These are phyloP conservation scores for Fraxinus albicans DNA, from an alignment of 305 asterid genomes.

Conservation along the genomic window DNA sequence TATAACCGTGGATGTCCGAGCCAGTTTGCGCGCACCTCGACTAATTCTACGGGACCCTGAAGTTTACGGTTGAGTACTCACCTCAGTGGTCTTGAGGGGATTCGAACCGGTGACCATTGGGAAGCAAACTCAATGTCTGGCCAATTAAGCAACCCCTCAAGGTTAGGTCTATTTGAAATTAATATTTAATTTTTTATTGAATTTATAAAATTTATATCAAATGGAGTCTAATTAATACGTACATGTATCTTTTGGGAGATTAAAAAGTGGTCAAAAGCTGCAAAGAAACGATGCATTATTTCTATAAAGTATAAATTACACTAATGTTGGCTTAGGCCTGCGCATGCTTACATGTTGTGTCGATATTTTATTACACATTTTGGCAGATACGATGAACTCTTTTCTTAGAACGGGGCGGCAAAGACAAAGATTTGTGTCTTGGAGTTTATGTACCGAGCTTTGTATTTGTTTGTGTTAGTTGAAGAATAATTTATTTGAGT, in stretches of 20 bases:
- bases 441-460: constrained; percentile 40
- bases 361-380: constrained; percentile 20
- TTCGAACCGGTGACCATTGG: too few relatives aligned
- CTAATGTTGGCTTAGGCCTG: constrained; percentile 45
- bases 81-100: too few relatives aligned
- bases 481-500: constrained; percentile 6
- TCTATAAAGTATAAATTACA: not conserved
- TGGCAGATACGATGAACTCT: constrained; percentile 36
- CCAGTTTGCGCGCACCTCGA: too few relatives aligned
- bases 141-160: too few relatives aligned
- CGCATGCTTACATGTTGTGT: constrained; percentile 32
- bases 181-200: not conserved
- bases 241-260: constrained; percentile 25
- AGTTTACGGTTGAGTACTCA: too few relatives aligned
- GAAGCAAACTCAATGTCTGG: too few relatives aligned
- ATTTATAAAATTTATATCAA: not conserved
- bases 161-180: too few relatives aligned
- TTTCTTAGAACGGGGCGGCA: constrained; percentile 61
- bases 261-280: constrained; percentile 42
- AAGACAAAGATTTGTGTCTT: constrained; percentile 39
- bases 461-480: constrained; percentile 22
- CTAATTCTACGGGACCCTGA: too few relatives aligned
- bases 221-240: constrained; percentile 26
- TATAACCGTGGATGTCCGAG: too few relatives aligned
- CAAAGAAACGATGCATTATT: constrained; percentile 16